Percentiles rank a stretch among this genome's conserved stretches.
phyloP scores from a whole-genome alignment of 345 rosid genomes.

The Eutrema yunnanense region DNA sequence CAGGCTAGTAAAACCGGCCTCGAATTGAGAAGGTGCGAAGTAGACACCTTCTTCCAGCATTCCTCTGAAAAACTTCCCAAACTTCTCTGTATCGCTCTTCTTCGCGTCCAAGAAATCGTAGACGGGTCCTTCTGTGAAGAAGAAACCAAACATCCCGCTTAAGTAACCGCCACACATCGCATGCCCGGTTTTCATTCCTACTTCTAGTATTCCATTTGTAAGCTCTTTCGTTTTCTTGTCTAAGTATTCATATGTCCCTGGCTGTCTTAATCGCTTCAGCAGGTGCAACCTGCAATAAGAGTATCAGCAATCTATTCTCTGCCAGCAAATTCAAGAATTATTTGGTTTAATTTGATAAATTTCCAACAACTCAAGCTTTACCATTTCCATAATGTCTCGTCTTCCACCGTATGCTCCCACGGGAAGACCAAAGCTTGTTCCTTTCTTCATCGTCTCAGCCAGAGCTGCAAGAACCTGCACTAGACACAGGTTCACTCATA shows the following conservation, averaged over 20 bases:
- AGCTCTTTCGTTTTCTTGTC: conserved; percentile 60
- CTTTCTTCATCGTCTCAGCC: conserved; percentile 87
- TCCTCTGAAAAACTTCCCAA: conserved; percentile 54
- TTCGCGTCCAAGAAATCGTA: conserved; percentile 60
- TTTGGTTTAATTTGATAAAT: no score
- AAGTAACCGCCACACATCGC: conserved; percentile 68
- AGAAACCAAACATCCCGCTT: conserved; percentile 79
- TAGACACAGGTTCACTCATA: neutral
- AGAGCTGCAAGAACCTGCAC: conserved; percentile 71
- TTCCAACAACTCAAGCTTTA: neutral
- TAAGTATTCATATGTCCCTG: conserved; percentile 63
- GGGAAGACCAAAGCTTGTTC: conserved; percentile 91
- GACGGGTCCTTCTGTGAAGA: conserved; percentile 77
- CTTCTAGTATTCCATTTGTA: no score
- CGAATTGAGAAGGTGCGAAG: conserved; percentile 77
- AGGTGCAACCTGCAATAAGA: conserved; percentile 41
- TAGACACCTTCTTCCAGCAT: conserved; percentile 84
- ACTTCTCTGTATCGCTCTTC: conserved; percentile 64
- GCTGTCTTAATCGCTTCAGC: conserved; percentile 51
- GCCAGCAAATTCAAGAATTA: no score
- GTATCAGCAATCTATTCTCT: no score
- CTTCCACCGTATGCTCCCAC: conserved; percentile 92
- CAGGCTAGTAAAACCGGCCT: conserved; percentile 87
- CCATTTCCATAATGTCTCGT: conserved; percentile 82
- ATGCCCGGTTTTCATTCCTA: conserved; percentile 73